phyloP scores from a whole-genome alignment of 805 yeast species.

The Nakazawaea anatomiae region DNA sequence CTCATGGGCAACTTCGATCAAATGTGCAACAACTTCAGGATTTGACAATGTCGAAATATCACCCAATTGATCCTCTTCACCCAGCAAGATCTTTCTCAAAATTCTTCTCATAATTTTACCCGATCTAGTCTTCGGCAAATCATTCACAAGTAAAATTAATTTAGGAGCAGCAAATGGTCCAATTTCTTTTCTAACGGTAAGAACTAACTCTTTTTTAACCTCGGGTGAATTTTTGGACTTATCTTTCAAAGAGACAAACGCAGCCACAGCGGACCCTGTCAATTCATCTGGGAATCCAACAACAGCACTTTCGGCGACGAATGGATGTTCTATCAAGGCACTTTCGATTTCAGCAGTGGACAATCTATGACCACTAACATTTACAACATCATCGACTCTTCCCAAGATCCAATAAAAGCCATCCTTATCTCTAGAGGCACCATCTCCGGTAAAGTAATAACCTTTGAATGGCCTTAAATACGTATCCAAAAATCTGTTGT shows the following conservation, averaged over 20 bases:
- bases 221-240: conserved; percentile 43
- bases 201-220: conserved; percentile 55
- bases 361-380: conserved; percentile 80
- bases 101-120: conserved; percentile 88
- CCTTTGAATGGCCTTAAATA: conserved; percentile 79
- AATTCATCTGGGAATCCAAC: conserved; percentile 79
- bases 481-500: conserved; percentile 71
- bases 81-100: conserved; percentile 67
- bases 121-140: conserved; percentile 80
- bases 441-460: conserved; percentile 82
- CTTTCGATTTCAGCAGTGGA: conserved; percentile 90
- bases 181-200: conserved; percentile 72
- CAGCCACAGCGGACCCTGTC: conserved; percentile 84
- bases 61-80: conserved; percentile 77
- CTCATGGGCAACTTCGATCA: conserved; percentile 43
- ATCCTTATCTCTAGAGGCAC: conserved; percentile 80
- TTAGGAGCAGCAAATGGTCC: conserved; percentile 89
- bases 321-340: conserved; percentile 64
- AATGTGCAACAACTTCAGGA: conserved; percentile 65
- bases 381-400: conserved; percentile 84
- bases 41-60: conserved; percentile 74
- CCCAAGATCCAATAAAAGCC: conserved; percentile 86
- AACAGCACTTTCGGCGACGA: conserved; percentile 76
- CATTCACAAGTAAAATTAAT: conserved; percentile 63
- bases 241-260: conserved; percentile 70